Base-by-base conservation (phyloP, 2,329 filamentous ascomycete genomes). In the Nothophoma quercina region DNA sequence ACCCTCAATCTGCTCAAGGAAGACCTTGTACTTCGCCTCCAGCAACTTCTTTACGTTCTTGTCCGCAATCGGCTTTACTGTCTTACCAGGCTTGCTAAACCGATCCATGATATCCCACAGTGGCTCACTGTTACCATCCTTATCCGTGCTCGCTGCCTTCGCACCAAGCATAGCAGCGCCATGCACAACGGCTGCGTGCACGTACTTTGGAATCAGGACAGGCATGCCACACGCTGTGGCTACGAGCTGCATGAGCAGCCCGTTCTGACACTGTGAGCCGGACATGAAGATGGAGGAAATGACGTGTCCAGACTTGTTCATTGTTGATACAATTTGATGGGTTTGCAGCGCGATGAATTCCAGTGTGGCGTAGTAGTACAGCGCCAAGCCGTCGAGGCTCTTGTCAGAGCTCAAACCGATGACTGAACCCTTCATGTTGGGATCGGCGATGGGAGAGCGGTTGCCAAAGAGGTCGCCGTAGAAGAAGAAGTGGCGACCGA, bases 291-390 rank as follows among this genome's bases (percentile, higher is more conserved):
- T 96, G 59, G 89, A 93, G 41, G 83, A 87, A 74, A 99, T 93
- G 63, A 84, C 81, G 78, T 99, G 95, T 8, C 95, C 95, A 1
- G 91, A 82, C 38, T 84, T 80, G 81, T 98, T 99, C 93, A 99
- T 97, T 28, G 89, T 85, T 68, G 96, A 89, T 59, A 99, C 84
- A 67, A 99, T 99, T 75, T 99, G 95, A 52, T 90, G 88, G 0
- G 95, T 99, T 77, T 99, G 95, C 74, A 98, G 85, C 23, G 95
- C 93, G 67, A 99, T 98, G 77, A 98, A 98, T 78, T 99, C 95
- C 85, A 99, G 91, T 3, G 93, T 96, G 19, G 86, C 91, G 70
- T 97, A 98, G 79, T 99, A 99, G 78, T 93, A 88, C 18, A 97
- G 79, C 1, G 93, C 93, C 43, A 99, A 85, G 44, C 91, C 89